Evolutionary conservation across 2,329 filamentous ascomycete species (phyloP).

Genomic region (Intubia oerlemansii): DNA sequence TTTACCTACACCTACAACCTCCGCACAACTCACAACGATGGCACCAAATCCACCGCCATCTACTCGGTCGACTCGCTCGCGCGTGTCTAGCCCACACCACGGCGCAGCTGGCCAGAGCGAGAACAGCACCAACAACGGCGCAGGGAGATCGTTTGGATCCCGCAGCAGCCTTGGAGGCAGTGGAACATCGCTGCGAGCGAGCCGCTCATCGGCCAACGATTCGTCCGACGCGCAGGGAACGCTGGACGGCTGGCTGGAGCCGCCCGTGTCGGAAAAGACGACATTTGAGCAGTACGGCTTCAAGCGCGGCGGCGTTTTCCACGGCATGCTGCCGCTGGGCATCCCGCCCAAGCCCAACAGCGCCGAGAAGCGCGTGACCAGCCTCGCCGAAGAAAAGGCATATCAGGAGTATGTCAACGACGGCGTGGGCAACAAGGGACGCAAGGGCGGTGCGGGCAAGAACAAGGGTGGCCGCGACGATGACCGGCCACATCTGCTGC

Average conservation of each 20-base stretch:
- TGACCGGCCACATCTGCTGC: no score
- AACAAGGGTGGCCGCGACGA: no score
- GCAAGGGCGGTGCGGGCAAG: no score
- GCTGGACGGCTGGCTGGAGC: slow-evolving; percentile 37
- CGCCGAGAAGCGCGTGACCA: slow-evolving; percentile 20
- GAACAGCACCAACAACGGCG: no score
- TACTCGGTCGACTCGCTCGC: slow-evolving; percentile 30
- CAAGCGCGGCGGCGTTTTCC: slow-evolving; percentile 52
- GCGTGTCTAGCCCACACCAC: slow-evolving; percentile 35
- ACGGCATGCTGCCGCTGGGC: slow-evolving; percentile 68
- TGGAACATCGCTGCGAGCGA: slow-evolving; percentile 5
- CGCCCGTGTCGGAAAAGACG: slow-evolving; percentile 34
- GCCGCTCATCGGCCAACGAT: no score
- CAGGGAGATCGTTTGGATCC: no score
- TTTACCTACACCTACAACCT: no score
- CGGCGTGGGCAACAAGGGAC: not conserved
- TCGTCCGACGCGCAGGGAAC: no score
- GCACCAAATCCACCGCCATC: no score
- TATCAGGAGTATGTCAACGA: slow-evolving; percentile 1
- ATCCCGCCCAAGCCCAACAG: slow-evolving; percentile 38
- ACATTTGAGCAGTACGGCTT: slow-evolving; percentile 66
- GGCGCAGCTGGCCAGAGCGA: no score
- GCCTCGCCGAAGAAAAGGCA: slow-evolving; percentile 4
- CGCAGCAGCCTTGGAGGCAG: no score
- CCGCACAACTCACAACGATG: no score